A percentile compares a stretch with the other conserved stretches of the same genome.
phyloP scores from a whole-genome alignment of 371 early-diverging fungal genomes.

The Synchytrium microbalum region DNA sequence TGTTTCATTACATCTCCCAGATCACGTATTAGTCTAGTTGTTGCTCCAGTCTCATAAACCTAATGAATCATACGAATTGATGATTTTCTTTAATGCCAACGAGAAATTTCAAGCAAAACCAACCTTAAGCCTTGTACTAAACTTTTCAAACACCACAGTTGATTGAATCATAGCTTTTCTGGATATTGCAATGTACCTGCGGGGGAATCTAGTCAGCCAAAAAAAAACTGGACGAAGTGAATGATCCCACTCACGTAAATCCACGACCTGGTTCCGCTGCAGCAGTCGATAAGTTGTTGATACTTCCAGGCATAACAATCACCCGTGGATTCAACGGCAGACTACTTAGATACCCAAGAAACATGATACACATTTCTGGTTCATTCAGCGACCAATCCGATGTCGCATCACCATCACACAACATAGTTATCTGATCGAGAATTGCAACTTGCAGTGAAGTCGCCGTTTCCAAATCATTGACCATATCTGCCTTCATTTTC shows the following conservation, averaged over 20 bases:
- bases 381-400: neutral
- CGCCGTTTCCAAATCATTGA: constrained; percentile 33
- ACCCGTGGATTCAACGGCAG: constrained; percentile 28
- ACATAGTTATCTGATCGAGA: constrained; percentile 23
- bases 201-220: constrained; percentile 11
- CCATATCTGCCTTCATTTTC: constrained; percentile 27
- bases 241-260: neutral
- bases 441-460: constrained; percentile 29
- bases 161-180: constrained; percentile 54
- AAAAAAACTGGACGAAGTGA: too few species aligned
- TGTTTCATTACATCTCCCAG: constrained; percentile 65
- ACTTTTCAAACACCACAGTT: constrained; percentile 47
- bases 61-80: too few species aligned
- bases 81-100: too few species aligned
- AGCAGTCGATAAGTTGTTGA: neutral
- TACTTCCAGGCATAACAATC: neutral
- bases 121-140: constrained; percentile 37
- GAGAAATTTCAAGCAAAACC: too few species aligned
- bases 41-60: constrained; percentile 59
- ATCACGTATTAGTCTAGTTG: constrained; percentile 52
- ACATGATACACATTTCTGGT: constrained; percentile 20
- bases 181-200: constrained; percentile 67
- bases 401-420: constrained; percentile 4
- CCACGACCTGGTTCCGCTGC: neutral
- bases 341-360: constrained; percentile 26